Evolutionary conservation across 1,284 basidiomycete genomes (phyloP), one percentile per base, ranked within the genome.

Genomic region (Leccinum subrobustum): DNA sequence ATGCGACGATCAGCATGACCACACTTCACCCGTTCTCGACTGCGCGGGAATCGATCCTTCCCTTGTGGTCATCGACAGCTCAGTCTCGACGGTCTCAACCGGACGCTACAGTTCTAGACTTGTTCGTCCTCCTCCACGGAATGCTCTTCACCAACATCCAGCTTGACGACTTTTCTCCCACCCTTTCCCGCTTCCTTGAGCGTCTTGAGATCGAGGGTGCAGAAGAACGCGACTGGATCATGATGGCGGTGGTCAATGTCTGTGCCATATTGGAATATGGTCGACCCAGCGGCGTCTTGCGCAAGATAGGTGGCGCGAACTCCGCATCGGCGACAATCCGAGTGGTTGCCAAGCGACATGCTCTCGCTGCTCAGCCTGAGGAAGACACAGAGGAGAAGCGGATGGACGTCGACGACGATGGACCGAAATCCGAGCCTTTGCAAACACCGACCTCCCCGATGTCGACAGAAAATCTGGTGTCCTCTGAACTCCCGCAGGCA

Each of bases 81-180:
- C 93, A 95, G 73, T 81, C 86, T 50, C 85, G 87, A 16, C 87
- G 88, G 48, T 80, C 88, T 54, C 79, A 83, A 9, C 88, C 94
- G 1, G 94, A 96, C 66, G 89, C 93, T 3, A 81, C 81, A 0
- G 85, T 87, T 0, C 78, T 89, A 3, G 95, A 96, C 52, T 83
- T 97, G 2, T 98, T 98, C 65, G 86, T 98, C 11, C 85, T 95
- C 39, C 78, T 98, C 1, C 96, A 98, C 65, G 96, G 96, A 27
- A 93, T 97, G 91, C 82, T 99, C 2, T 96, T 98, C 77, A 98
- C 96, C 9, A 90, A 91, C 64, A 92, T 97, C 64, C 86, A 96
- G 67, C 85, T 98, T 20, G 96, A 99, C 74, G 91, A 95, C 73
- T 98, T 98, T 70, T 78, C 84, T 47, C 80, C 87, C 1, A 88